phyloP scores from a whole-genome alignment of 140 eudicot species.

The Anethum foeniculum region DNA sequence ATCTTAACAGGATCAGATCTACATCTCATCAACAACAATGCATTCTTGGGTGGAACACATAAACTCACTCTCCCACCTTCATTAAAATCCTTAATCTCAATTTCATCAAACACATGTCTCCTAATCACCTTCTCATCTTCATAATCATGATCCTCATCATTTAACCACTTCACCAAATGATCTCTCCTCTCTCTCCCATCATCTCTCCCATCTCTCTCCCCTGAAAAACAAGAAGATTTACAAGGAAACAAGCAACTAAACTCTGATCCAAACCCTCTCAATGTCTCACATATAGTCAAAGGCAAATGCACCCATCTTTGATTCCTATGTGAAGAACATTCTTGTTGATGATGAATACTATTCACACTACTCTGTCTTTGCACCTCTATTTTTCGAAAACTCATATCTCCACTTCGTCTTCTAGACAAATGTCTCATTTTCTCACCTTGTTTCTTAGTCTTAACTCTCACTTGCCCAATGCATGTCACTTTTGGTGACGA shows the following conservation, averaged over 20 bases:
- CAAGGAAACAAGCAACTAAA: conserved; percentile 81
- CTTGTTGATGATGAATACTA: conserved; percentile 7
- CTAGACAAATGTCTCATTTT: conserved; percentile 33
- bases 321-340: conserved; percentile 20
- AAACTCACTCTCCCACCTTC: conserved; percentile 53
- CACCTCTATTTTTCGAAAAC: conserved; percentile 49
- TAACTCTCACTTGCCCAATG: conserved; percentile 61
- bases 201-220: conserved; percentile 20
- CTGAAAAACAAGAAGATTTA: conserved; percentile 57
- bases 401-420: conserved; percentile 43
- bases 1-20: conserved; percentile 88
- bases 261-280: conserved; percentile 40
- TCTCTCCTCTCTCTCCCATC: conserved; percentile 14
- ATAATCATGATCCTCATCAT: conserved; percentile 41
- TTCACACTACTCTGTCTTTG: conserved; percentile 12
- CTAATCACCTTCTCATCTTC: conserved; percentile 34
- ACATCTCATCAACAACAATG: conserved; percentile 81
- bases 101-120: conserved; percentile 83
- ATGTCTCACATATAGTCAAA: conserved; percentile 67
- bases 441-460: conserved; percentile 35
- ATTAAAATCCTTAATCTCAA: conserved; percentile 47
- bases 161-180: conserved; percentile 56
- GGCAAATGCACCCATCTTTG: conserved; percentile 90
- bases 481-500: conserved; percentile 61
- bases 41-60: conserved; percentile 88